phyloP scores from a whole-genome alignment of 2,329 filamentous ascomycete species.

The Sporothrix curviconia region DNA sequence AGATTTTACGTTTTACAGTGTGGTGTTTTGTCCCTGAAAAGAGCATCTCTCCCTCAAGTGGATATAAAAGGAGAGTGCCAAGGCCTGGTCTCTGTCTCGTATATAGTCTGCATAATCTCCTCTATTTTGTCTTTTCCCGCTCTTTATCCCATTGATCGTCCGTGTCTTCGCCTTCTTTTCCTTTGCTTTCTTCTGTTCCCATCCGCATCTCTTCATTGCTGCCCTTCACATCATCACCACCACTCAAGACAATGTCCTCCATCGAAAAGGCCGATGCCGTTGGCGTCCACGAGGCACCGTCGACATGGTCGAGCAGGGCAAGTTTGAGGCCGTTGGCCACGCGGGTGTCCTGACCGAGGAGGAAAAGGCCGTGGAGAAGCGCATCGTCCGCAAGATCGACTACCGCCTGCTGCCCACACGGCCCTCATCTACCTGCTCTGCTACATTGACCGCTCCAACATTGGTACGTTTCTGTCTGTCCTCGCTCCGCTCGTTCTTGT shows the following conservation, averaged over 20 bases:
- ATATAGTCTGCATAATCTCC: too few species aligned
- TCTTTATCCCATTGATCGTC: too few species aligned
- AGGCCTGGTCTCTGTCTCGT: too few species aligned
- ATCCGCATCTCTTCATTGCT: not conserved
- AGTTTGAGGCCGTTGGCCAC: not conserved
- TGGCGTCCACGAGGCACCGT: not conserved
- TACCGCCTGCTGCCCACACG: slow-evolving; percentile 53
- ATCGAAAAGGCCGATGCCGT: slow-evolving; percentile 2
- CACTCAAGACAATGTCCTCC: not conserved
- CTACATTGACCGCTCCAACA: slow-evolving; percentile 63
- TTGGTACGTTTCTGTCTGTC: slow-evolving; percentile 35
- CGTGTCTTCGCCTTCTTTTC: not conserved
- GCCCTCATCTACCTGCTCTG: slow-evolving; percentile 60
- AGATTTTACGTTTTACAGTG: too few species aligned
- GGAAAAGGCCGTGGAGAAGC: slow-evolving; percentile 11
- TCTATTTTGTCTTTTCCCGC: too few species aligned
- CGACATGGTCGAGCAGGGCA: slow-evolving; percentile 13
- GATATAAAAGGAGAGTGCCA: too few species aligned
- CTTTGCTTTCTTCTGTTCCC: too few species aligned
- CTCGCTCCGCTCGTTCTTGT: not conserved
- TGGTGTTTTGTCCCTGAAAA: too few species aligned
- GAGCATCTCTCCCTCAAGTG: too few species aligned
- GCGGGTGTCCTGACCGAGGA: slow-evolving; percentile 8
- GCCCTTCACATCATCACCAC: not conserved
- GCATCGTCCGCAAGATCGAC: slow-evolving; percentile 52